Conservation (phyloP, 805 yeast genomes). For the Candida incommunis region DNA sequence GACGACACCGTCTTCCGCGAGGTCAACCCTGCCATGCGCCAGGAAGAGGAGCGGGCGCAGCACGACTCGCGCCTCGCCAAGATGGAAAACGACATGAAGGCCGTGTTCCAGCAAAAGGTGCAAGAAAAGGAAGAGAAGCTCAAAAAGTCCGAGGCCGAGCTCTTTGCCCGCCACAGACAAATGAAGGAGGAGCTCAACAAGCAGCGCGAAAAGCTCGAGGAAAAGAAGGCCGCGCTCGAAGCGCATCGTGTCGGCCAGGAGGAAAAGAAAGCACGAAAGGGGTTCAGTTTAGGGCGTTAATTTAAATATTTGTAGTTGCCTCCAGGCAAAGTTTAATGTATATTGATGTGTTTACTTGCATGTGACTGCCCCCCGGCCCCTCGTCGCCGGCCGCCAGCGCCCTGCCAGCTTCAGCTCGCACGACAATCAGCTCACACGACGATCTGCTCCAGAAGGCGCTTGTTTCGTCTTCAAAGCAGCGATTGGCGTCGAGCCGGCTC, state of each 20-base stretch:
- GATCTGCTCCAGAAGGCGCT: no score
- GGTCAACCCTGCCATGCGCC: conserved; percentile 83
- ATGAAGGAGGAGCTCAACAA: conserved; percentile 88
- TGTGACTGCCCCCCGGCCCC: no score
- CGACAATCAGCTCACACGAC: no score
- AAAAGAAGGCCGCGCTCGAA: conserved; percentile 63
- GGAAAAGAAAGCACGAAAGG: conserved; percentile 18
- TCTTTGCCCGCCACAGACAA: conserved; percentile 89
- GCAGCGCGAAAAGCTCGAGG: conserved; percentile 83
- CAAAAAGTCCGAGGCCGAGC: conserved; percentile 92
- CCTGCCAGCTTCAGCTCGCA: no score
- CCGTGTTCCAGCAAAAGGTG: conserved; percentile 92
- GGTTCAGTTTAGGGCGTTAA: conserved; percentile 7
- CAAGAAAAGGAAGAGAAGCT: conserved; percentile 93
- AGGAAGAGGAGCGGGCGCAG: conserved; percentile 82
- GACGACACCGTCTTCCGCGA: conserved; percentile 88
- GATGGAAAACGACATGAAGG: conserved; percentile 93
- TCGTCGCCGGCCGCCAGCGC: no score
- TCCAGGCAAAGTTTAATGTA: no score
- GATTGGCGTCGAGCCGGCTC: no score
- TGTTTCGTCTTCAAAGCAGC: no score
- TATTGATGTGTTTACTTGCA: no score
- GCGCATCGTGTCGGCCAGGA: conserved; percentile 14
- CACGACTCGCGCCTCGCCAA: conserved; percentile 90
- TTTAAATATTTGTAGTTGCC: conserved; percentile 1